phyloP scores from a whole-genome alignment of 1,284 basidiomycete genomes.

The Trichosporon coremiiforme region DNA sequence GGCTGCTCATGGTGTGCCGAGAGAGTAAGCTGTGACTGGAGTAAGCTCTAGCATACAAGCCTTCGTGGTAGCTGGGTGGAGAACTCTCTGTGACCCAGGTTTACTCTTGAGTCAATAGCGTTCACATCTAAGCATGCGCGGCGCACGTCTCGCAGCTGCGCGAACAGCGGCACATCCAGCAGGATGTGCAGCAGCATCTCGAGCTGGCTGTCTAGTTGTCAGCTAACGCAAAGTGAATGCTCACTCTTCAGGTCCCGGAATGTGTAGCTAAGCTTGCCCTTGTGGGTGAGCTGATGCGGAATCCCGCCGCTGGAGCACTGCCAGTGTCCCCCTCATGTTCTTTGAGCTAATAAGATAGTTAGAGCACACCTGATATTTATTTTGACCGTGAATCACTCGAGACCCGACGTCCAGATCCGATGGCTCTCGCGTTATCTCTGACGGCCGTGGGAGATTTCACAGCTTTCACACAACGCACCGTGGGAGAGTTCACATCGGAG shows the following conservation, averaged over 20 bases:
- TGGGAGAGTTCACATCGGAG: too few relatives aligned
- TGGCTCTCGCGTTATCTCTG: neutral
- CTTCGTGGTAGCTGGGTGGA: neutral
- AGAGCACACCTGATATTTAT: neutral
- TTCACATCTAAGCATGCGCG: neutral
- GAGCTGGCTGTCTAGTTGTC: neutral
- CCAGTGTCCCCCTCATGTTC: neutral
- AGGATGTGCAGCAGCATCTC: neutral
- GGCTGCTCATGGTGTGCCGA: slow-evolving; percentile 31
- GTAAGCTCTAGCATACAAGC: neutral
- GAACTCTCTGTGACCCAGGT: neutral
- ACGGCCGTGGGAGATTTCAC: too few relatives aligned
- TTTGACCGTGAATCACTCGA: neutral
- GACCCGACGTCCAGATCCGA: too few relatives aligned
- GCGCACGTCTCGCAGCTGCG: neutral
- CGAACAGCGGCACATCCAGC: neutral
- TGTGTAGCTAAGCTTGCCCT: neutral
- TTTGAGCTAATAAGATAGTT: neutral
- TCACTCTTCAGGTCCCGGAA: neutral
- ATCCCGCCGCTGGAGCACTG: neutral
- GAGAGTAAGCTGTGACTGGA: slow-evolving; percentile 33
- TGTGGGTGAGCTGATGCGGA: neutral
- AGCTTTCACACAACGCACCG: too few relatives aligned
- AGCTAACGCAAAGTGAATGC: neutral
- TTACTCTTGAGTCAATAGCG: neutral